Conservation (phyloP, 768 basidiomycete species). For the Rhizopogon sp. region DNA sequence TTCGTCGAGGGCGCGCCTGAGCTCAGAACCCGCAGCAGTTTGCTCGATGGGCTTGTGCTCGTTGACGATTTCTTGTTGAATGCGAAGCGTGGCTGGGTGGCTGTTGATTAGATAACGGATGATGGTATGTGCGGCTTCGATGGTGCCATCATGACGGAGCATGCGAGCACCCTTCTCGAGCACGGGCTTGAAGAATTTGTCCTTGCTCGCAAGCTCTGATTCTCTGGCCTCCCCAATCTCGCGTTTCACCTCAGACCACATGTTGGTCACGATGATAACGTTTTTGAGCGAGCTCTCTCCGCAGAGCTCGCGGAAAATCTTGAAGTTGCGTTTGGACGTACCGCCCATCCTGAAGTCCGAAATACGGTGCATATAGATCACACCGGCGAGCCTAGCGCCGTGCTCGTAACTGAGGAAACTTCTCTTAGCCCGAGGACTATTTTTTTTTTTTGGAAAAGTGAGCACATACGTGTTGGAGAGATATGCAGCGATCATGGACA, state of each 20-base stretch:
- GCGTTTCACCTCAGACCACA: slow-evolving; percentile 42
- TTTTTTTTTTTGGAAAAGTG: too few species aligned
- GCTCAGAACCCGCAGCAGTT: slow-evolving; percentile 49
- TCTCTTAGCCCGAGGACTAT: not conserved
- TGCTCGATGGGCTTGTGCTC: slow-evolving; percentile 42
- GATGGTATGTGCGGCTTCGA: slow-evolving; percentile 36
- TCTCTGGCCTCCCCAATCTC: slow-evolving; percentile 40
- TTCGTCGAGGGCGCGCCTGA: slow-evolving; percentile 43
- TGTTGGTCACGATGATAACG: slow-evolving; percentile 50
- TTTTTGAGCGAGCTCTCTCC: slow-evolving; percentile 44
- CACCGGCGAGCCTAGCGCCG: slow-evolving; percentile 39
- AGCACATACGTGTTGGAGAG: slow-evolving; percentile 7
- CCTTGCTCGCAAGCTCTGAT: slow-evolving; percentile 34
- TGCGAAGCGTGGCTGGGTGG: slow-evolving; percentile 39
- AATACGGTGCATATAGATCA: slow-evolving; percentile 55
- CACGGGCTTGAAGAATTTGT: slow-evolving; percentile 48
- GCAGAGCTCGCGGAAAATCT: slow-evolving; percentile 48
- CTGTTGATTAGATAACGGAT: slow-evolving; percentile 37
- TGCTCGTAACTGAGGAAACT: slow-evolving; percentile 24
- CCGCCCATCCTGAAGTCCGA: slow-evolving; percentile 46
- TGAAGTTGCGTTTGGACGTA: slow-evolving; percentile 45
- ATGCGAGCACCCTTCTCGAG: slow-evolving; percentile 44
- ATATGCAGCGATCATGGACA: slow-evolving; percentile 36
- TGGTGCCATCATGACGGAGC: slow-evolving; percentile 36
- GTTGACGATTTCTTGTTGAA: slow-evolving; percentile 54